These are phyloP conservation scores for Apium graveolens DNA, from an alignment of 129 eudicot genomes.

Conservation along the genomic window DNA sequence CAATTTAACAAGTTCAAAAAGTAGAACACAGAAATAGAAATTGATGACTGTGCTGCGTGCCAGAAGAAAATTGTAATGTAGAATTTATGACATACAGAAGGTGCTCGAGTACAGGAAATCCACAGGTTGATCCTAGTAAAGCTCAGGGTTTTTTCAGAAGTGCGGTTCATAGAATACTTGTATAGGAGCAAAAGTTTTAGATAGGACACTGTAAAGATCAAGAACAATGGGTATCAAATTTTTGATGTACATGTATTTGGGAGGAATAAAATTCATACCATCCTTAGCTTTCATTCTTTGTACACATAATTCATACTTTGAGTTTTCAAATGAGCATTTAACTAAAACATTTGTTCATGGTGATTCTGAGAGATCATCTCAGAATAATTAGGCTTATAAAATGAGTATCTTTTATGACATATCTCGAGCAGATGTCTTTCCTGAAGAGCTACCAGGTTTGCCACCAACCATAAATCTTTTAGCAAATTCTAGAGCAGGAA, in stretches of 20 bases:
- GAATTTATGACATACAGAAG: background rate
- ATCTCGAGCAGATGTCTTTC: too few relatives aligned
- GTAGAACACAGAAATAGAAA: too few relatives aligned
- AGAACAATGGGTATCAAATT: background rate
- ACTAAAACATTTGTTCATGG: too few relatives aligned
- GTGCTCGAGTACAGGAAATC: background rate
- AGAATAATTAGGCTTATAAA: too few relatives aligned
- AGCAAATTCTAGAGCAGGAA: too few relatives aligned
- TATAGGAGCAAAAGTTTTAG: background rate
- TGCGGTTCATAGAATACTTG: background rate
- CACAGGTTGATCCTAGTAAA: background rate
- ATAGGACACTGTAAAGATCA: background rate
- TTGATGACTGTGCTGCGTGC: background rate
- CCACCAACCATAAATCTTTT: too few relatives aligned
- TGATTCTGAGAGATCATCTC: too few relatives aligned
- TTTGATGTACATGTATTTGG: background rate
- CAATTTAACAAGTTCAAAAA: background rate
- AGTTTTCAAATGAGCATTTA: background rate
- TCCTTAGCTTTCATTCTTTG: too few relatives aligned
- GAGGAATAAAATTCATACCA: background rate
- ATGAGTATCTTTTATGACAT: too few relatives aligned
- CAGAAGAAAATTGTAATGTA: background rate
- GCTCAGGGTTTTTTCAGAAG: background rate
- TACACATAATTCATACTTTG: background rate
- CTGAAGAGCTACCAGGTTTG: too few relatives aligned